Evolutionary conservation across 2,329 filamentous ascomycete genomes (phyloP), one percentile per base, ranked within the genome.

Genomic region (Sclerotiophoma versabilis): DNA sequence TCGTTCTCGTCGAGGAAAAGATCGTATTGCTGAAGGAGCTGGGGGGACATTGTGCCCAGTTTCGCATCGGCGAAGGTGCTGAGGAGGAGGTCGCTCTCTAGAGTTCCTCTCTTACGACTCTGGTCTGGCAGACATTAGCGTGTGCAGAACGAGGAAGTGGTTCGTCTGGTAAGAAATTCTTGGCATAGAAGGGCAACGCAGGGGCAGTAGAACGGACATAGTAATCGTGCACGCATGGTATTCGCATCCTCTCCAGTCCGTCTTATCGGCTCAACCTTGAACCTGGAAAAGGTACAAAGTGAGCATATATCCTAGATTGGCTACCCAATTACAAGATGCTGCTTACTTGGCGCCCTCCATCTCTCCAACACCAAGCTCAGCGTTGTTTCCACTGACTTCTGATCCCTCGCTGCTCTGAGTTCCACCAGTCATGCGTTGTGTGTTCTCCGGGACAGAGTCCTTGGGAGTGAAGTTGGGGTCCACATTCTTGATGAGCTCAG

Each of bases 1-100:
- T 99, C 95, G 77, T 99, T 99, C 79, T 99, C 95, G 77, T 99
- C 95, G 51, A 99, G 87, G 81, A 99, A 96, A 23, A 84, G 80
- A 75, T 98, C 93, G 80, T 95, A 98, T 76, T 96, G 86, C 66
- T 84, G 77, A 65, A 98, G 87, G 72, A 96, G 90, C 44, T 81
- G 76, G 5, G 80, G 76, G 1, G 84, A 85, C 91, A 99, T 96
- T 57, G 79, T 80, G 36, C 82, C 80, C 19, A 99, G 87, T 76
- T 96, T 83, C 49, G 82, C 80, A 63, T 93, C 86, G 61, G 95
- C 95, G 75, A 99, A 99, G 63, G 95, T 99, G 56, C 92, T 96
- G 64, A 98, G 89, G 60, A 99, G 86, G 49, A 99, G 90, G 76
- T 99, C 95, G 60, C 91, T 93, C 76, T 99, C 95, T 72, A 98